Evolutionary conservation across 1,284 basidiomycete genomes (phyloP).

Genomic region (Ustilago esculenta): DNA sequence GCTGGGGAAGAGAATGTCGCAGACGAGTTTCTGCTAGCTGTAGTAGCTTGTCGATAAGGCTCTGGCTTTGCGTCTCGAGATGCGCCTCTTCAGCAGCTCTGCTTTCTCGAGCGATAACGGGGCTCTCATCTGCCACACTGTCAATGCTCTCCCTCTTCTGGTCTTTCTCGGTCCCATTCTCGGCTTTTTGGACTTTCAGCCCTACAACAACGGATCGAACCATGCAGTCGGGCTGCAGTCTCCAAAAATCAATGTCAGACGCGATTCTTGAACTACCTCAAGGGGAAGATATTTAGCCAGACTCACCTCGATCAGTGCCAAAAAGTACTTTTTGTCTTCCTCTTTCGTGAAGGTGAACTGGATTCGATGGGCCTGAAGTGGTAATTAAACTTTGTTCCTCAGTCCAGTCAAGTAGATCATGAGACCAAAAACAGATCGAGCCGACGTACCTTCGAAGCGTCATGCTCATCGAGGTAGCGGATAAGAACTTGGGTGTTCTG

Average conservation of each 20-base stretch:
- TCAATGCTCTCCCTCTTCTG: too few relatives aligned
- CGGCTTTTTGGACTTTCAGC: background rate
- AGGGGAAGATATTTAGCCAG: background rate
- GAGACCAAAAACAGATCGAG: too few relatives aligned
- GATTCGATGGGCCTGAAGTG: constrained; percentile 13
- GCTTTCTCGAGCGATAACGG: too few relatives aligned
- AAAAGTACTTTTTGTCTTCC: constrained; percentile 20
- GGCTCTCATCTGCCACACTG: too few relatives aligned
- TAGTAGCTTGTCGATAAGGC: constrained; percentile 13
- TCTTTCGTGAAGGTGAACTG: constrained; percentile 29
- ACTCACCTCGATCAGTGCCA: constrained; percentile 33
- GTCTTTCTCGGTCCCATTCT: background rate
- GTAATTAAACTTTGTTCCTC: background rate
- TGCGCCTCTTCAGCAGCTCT: background rate
- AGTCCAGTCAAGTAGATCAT: background rate
- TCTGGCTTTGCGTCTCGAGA: constrained; percentile 8
- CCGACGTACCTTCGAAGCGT: constrained; percentile 11
- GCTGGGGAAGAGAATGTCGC: background rate
- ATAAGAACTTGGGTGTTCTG: constrained; percentile 13
- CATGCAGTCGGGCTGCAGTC: background rate
- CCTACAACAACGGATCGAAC: background rate
- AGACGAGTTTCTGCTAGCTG: constrained; percentile 7
- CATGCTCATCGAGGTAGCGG: constrained; percentile 23
- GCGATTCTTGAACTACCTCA: too few relatives aligned
- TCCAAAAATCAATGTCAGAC: too few relatives aligned